A percentile compares a stretch with the other conserved stretches of the same genome.
Conservation (phyloP, 495 filamentous ascomycete genomes). For the Venustampulla echinocandica region DNA sequence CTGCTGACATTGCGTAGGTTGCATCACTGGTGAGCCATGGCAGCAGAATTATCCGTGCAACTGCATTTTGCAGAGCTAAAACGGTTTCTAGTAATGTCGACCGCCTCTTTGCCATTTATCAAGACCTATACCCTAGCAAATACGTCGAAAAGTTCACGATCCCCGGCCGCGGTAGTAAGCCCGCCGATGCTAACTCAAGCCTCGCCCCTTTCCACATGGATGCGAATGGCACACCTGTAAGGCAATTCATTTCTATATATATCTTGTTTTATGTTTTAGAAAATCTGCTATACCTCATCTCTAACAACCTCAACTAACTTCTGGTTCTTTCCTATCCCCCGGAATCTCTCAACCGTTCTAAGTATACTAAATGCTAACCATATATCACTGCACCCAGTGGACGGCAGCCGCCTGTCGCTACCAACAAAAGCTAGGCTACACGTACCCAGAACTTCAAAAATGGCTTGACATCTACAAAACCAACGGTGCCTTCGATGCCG, state of each 20-base stretch:
- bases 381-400: constrained; percentile 13
- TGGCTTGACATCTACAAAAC: constrained; percentile 2
- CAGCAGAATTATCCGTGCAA: no score
- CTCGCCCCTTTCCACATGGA: constrained; percentile 21
- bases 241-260: no score
- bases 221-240: not conserved
- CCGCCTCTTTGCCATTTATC: constrained; percentile 31
- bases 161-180: constrained; percentile 4
- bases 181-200: constrained; percentile 13
- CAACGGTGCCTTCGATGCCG: not conserved
- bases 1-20: not conserved
- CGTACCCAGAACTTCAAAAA: constrained; percentile 12
- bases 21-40: no score
- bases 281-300: no score
- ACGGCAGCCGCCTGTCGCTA: constrained; percentile 11
- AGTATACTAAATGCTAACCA: not conserved
- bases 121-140: constrained; percentile 26
- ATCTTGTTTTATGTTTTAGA: no score
- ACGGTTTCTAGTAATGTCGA: no score
- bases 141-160: constrained; percentile 20
- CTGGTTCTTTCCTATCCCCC: not conserved
- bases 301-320: not conserved
- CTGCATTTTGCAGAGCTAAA: no score
- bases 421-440: constrained; percentile 17
- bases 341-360: not conserved